Base-by-base conservation (phyloP, 2,329 filamentous ascomycete species). In the Colletotrichum acutatum region DNA sequence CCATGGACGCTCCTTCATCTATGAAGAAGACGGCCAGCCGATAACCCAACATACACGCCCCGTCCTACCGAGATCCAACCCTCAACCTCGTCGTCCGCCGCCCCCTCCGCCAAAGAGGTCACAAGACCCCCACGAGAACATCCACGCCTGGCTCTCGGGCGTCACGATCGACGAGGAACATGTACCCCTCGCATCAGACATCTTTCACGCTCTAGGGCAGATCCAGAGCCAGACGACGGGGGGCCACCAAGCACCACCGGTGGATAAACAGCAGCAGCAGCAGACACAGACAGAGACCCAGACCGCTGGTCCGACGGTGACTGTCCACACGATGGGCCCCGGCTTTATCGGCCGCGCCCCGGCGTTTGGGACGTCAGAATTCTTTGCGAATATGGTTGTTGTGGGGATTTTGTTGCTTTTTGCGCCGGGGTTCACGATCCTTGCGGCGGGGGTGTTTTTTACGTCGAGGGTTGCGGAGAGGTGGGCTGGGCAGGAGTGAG, bases 391-490 rank as follows among this genome's bases (percentile, higher is more conserved):
- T 1, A 37, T 70, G 4, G 49, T 61, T 2, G 56, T 73, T 1
- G 71, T 73, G 24, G 71, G 66, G 2, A 71, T 73, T n/a, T 28
- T 73, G 11, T 14, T 73, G 28, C 12, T 73, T 22, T 73, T 73
- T 24, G 71, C 71, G 24, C 71, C 71, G 12, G 71, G 71, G 2
- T 73, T 73, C 9, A 73, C 71, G 8, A 46, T 73, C 9, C 19
- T 73, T 26, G 71, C 71, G 46, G 71, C 71, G 6, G 71, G 71
- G 1, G 46, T 73, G 14, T 73, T 73, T 22, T 22, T 73, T 16
- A 73, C 71, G 7, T 73, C 71, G 9, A 46, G 71, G 14, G 60
- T 73, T 56, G 71, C 71, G 2, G 71, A 73, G 49, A 53, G 61
- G 49, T 73, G 71, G 70, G 60, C 14, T 52, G 60, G 66, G 1